Conservation (phyloP, 495 filamentous ascomycete genomes). For the Trichoderma parareesei region DNA sequence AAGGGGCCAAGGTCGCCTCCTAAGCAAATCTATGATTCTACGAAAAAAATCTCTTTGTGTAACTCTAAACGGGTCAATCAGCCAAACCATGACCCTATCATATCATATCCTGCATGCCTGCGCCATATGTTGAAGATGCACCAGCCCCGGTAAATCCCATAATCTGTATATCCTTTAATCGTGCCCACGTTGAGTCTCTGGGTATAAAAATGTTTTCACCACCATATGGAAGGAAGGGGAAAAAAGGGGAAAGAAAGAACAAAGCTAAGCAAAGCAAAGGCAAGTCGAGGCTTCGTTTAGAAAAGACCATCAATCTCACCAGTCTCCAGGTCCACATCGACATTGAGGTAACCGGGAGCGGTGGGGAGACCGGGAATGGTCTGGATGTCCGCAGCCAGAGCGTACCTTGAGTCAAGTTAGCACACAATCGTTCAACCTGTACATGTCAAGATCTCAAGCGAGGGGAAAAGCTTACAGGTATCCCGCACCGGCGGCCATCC, state of each 20-base stretch:
- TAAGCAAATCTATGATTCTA: background rate
- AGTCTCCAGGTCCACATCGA: slow-evolving; percentile 87
- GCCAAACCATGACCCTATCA: background rate
- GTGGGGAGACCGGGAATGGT: slow-evolving; percentile 95
- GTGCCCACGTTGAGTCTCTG: background rate
- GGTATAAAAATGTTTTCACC: background rate
- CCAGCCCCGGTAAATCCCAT: background rate
- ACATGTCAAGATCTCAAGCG: background rate
- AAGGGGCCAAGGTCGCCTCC: background rate
- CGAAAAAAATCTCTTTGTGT: background rate
- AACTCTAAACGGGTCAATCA: background rate
- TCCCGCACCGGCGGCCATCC: slow-evolving; percentile 88
- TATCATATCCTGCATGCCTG: background rate
- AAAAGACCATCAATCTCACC: slow-evolving; percentile 96
- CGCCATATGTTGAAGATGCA: slow-evolving; percentile 10
- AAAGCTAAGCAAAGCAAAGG: background rate
- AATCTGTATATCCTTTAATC: background rate
- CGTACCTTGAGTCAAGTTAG: slow-evolving; percentile 51
- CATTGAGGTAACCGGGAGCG: slow-evolving; percentile 91
- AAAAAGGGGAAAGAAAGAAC: background rate
- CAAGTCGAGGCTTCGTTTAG: slow-evolving; percentile 33
- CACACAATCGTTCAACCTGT: background rate
- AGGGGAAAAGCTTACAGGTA: slow-evolving; percentile 57
- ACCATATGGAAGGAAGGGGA: background rate
- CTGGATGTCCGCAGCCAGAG: slow-evolving; percentile 93